Percentiles rank a stretch among this genome's conserved stretches.
phyloP scores from a whole-genome alignment of 2,329 filamentous ascomycete species.

The Knoxdaviesia capensis region DNA sequence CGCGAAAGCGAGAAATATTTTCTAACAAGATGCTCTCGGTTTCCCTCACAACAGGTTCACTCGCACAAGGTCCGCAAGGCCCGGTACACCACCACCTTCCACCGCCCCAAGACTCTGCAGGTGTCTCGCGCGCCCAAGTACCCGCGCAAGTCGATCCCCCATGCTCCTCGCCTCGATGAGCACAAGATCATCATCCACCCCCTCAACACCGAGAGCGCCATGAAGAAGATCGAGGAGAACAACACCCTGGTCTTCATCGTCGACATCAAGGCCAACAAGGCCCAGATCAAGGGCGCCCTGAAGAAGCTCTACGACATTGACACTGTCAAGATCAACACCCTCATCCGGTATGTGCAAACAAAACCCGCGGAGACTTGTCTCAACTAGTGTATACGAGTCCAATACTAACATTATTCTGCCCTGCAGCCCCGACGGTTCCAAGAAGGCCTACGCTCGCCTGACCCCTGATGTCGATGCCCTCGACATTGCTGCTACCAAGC shows the following conservation, averaged over 20 bases:
- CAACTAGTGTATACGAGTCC: background rate
- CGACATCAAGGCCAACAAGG: constrained; percentile 96
- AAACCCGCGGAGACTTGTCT: constrained; percentile 1
- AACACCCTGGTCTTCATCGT: constrained; percentile 98
- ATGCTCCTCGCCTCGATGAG: constrained; percentile 81
- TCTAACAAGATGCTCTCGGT: too few species aligned
- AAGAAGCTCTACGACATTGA: constrained; percentile 99
- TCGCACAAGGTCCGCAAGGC: constrained; percentile 81
- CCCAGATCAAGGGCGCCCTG: constrained; percentile 92
- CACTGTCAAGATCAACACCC: constrained; percentile 96
- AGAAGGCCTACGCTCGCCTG: constrained; percentile 96
- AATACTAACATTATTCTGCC: constrained; percentile 5
- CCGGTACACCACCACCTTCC: constrained; percentile 84
- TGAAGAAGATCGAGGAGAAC: constrained; percentile 99
- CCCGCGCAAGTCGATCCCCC: constrained; percentile 85
- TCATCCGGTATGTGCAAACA: constrained; percentile 56
- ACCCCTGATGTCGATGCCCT: constrained; percentile 95
- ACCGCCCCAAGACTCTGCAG: constrained; percentile 89
- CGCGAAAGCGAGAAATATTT: too few species aligned
- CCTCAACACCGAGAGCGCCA: constrained; percentile 97
- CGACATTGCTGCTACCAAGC: constrained; percentile 98
- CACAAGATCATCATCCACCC: constrained; percentile 97
- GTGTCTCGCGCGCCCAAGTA: constrained; percentile 86
- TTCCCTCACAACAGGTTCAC: constrained; percentile 20
- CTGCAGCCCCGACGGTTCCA: constrained; percentile 71